Evolutionary conservation across 352 stramenopile species (phyloP), one percentile per base, ranked within the genome.

Genomic region (Pythium insidiosum): DNA sequence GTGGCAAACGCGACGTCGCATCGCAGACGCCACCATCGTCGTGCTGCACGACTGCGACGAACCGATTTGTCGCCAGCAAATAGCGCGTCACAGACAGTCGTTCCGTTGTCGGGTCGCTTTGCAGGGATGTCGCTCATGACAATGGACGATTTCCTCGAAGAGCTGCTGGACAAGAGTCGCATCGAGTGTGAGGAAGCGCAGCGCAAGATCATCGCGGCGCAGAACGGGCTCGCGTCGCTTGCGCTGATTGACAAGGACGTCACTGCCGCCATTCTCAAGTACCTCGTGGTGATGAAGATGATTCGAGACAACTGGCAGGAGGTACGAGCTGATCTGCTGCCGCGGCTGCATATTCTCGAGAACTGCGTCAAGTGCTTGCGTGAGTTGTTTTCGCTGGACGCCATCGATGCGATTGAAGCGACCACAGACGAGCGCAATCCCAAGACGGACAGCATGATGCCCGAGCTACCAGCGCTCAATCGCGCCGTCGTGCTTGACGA

Each of bases 161-260:
- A 86, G 43, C 59, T 95, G 13, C 48, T 90, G 9, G 54, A 55
- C 16, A 80, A 82, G 28, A 76, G 74, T 42, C 65, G 58, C 15
- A 66, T 71, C n/a, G 74, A 93, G 34, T 89, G 78, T 40, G 84
- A 95, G 43, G 83, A 95, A 38, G 66, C 65, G 4, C 83, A 95
- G 49, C 72, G 84, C 2, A 70, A 86, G 50, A 51, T 88, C 5
- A 46, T 95, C 16, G 73, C 68, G 3, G 76, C 84, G 7, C 62
- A 79, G 20, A 95, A 94, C 54, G 84, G 74, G 1, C 54, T 88
- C 15, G 83, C 73, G 0, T 66, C 58, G 7, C 36, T 92, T 11
- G 47, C 67, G 11, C 26, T 79, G 16, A 43, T 84, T 6, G 29
- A 53, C 0, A n/a, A 65, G 12, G 55, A 77, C 5, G 26, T 56